Evolutionary conservation across 2,329 filamentous ascomycete genomes (phyloP), one percentile per base, ranked within the genome.

Genomic region (Lasiodiplodia theobromae): DNA sequence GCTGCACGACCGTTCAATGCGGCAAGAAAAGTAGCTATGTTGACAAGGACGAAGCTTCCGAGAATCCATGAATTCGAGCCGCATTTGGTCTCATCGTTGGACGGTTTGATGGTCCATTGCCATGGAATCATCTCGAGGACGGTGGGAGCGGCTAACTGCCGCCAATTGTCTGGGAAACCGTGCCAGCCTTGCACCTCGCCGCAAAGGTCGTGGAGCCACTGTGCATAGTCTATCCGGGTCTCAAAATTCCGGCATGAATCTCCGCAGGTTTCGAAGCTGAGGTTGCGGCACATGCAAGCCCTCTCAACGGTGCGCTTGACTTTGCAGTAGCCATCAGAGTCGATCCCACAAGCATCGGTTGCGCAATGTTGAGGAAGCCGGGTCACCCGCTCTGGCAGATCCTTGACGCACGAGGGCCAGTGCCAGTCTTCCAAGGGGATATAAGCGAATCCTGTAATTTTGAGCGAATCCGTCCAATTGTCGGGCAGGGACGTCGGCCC

Each of bases 161-260:
- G 73, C 76, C 75, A 78, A 68, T 75, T 40, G 58, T 76, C 58
- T 62, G 77, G 77, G 25, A 78, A 67, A 56, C 76, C 76, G 37
- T 76, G 70, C 76, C 76, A 79, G 37, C 70, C 73, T 38, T 71
- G 69, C 60, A 75, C 71, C 47, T 71, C 66, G 53, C 74, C 73
- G 70, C 77, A 79, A 51, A 76, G 66, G 68, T 68, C 68, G 53
- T 77, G 73, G 16, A 78, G 74, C 77, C 77, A 79, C 0, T 74
- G 70, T 3, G 77, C 70, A 71, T 75, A 79, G 40, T 74, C 71
- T 23, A 75, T 77, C 38, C 77, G 73, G 21, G 71, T 71, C 66
- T 78, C 76, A 65, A 79, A 77, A 37, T 71, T 53, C 10, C 76
- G 74, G 66, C 77, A 79, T 44, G 72, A 69, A 40, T 71, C 74